These are phyloP conservation scores for Geosmithia morbida DNA, from an alignment of 2,329 filamentous ascomycete species.

Conservation along the genomic window DNA sequence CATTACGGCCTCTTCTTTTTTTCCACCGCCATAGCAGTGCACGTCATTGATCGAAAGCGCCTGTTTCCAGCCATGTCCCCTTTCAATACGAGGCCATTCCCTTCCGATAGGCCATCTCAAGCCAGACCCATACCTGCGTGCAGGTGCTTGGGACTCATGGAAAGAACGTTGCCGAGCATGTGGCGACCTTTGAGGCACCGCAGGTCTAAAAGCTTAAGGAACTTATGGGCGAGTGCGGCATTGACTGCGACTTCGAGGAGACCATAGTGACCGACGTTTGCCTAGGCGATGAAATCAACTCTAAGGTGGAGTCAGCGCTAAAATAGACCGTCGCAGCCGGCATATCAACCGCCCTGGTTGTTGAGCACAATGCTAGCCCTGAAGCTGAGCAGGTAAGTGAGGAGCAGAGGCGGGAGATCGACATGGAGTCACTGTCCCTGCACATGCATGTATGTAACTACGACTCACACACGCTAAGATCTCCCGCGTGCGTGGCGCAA, in stretches of 20 bases:
- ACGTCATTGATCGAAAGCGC: neutral
- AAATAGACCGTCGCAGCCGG: neutral
- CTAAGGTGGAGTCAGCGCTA: neutral
- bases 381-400: neutral
- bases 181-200: constrained; percentile 7
- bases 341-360: neutral
- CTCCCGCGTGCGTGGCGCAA: neutral
- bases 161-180: constrained; percentile 8
- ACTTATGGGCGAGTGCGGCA: neutral
- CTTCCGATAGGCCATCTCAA: constrained; percentile 4
- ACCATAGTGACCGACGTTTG: constrained; percentile 19
- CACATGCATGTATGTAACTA: neutral
- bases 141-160: constrained; percentile 4
- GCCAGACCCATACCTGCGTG: constrained; percentile 3
- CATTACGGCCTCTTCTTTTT: neutral
- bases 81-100: neutral
- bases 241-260: constrained; percentile 26
- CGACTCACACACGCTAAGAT: neutral
- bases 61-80: neutral
- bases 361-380: neutral
- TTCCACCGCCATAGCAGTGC: neutral
- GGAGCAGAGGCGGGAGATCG: neutral
- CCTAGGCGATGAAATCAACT: neutral
- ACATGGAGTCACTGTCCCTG: neutral
- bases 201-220: constrained; percentile 5